These are phyloP conservation scores for Babesia bigemina DNA, from an alignment of 169 alveolate genomes.

Conservation along the genomic window DNA sequence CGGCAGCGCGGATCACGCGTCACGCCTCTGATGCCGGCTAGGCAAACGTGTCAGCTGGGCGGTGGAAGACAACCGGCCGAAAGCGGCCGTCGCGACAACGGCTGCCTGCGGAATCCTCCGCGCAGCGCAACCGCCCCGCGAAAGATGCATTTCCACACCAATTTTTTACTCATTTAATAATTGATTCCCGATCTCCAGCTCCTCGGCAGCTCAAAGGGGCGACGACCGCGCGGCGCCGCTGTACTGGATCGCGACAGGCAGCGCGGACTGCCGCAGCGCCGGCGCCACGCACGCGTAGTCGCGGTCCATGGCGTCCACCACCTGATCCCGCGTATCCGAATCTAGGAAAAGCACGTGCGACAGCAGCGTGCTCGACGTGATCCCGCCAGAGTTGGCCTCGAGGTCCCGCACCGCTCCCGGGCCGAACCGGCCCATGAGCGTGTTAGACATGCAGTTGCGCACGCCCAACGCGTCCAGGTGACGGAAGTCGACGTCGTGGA, in stretches of 20 bases:
- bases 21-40: too few species aligned
- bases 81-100: too few species aligned
- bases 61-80: too few species aligned
- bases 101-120: too few species aligned
- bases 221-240: constrained; percentile 2
- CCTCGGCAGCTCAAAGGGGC: background rate
- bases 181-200: too few species aligned
- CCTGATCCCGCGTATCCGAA: constrained; percentile 26
- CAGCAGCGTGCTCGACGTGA: constrained; percentile 76
- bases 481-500: constrained; percentile 80
- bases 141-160: too few species aligned
- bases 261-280: constrained; percentile 16
- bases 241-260: constrained; percentile 44
- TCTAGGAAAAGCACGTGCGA: constrained; percentile 76
- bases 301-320: constrained; percentile 62
- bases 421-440: constrained; percentile 79
- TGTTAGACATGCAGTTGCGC: constrained; percentile 78
- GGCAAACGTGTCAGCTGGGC: too few species aligned
- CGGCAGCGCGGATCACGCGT: too few species aligned
- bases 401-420: constrained; percentile 72
- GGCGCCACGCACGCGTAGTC: constrained; percentile 39
- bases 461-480: constrained; percentile 82
- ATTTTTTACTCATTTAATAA: too few species aligned
- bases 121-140: too few species aligned
- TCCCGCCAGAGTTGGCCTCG: constrained; percentile 74